phyloP scores from a whole-genome alignment of 2,329 filamentous ascomycete genomes.

The Tolypocladium album region DNA sequence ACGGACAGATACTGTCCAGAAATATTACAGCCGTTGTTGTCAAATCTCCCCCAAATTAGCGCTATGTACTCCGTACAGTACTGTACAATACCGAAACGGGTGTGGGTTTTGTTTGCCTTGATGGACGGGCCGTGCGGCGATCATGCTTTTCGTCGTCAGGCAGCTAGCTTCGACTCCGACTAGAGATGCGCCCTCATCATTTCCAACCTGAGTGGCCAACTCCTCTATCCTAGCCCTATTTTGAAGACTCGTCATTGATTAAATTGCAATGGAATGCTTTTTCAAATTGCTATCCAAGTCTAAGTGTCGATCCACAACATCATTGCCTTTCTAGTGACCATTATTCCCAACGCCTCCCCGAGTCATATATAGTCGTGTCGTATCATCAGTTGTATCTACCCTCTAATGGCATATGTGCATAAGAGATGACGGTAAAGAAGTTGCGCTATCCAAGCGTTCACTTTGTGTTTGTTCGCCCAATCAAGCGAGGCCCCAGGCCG shows the following conservation, averaged over 20 bases:
- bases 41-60: no score
- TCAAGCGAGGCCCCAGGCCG: conserved; percentile 1
- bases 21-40: no score
- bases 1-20: not conserved
- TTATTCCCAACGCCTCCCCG: not conserved
- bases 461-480: not conserved
- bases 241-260: no score
- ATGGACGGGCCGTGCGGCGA: no score
- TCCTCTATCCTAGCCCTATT: not conserved
- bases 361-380: not conserved
- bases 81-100: no score
- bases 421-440: no score
- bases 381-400: not conserved
- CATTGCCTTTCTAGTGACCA: not conserved
- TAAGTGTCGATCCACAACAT: not conserved
- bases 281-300: not conserved
- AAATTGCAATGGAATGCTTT: no score
- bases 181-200: no score
- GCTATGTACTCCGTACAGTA: no score
- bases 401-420: conserved; percentile 1
- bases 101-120: no score
- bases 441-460: not conserved
- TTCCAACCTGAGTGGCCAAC: not conserved
- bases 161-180: no score
- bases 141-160: no score